These are phyloP conservation scores for Quercus ilex DNA, from an alignment of 306 rosid genomes.

Conservation along the genomic window DNA sequence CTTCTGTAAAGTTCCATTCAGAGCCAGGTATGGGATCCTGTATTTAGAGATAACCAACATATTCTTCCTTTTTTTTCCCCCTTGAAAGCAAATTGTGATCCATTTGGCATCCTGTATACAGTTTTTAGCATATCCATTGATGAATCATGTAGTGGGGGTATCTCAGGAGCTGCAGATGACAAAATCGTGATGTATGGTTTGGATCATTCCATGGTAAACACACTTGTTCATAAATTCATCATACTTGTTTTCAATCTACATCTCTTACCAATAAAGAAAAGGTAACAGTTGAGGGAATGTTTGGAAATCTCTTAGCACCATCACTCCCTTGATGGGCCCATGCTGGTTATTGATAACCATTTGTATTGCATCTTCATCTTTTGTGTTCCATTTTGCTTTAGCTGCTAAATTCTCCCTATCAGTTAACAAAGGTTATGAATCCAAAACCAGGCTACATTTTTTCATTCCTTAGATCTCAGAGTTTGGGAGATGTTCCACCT, in stretches of 20 bases:
- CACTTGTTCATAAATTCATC: constrained; percentile 5
- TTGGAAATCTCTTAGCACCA: too few relatives aligned
- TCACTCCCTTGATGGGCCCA: too few relatives aligned
- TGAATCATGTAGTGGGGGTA: constrained; percentile 75
- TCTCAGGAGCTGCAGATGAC: constrained; percentile 91
- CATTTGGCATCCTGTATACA: constrained; percentile 33
- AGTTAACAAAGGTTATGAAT: too few relatives aligned
- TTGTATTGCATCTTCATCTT: too few relatives aligned
- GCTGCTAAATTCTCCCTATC: too few relatives aligned
- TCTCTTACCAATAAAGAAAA: background rate
- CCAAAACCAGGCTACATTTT: too few relatives aligned
- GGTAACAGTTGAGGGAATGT: too few relatives aligned
- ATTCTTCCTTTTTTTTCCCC: constrained; percentile 2
- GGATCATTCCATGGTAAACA: constrained; percentile 80
- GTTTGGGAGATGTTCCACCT: too few relatives aligned
- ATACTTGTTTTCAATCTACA: background rate
- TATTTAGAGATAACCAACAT: background rate
- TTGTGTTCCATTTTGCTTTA: too few relatives aligned
- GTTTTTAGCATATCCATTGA: constrained; percentile 75
- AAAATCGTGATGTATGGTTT: constrained; percentile 65
- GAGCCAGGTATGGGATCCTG: constrained; percentile 63
- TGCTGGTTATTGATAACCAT: too few relatives aligned
- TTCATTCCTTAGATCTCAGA: too few relatives aligned
- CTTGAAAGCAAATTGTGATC: background rate
- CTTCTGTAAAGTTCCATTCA: constrained; percentile 78